A percentile compares a stretch with the other conserved stretches of the same genome.
Conservation (phyloP, 83 land plant species). For the Isoetes engelmannii region DNA sequence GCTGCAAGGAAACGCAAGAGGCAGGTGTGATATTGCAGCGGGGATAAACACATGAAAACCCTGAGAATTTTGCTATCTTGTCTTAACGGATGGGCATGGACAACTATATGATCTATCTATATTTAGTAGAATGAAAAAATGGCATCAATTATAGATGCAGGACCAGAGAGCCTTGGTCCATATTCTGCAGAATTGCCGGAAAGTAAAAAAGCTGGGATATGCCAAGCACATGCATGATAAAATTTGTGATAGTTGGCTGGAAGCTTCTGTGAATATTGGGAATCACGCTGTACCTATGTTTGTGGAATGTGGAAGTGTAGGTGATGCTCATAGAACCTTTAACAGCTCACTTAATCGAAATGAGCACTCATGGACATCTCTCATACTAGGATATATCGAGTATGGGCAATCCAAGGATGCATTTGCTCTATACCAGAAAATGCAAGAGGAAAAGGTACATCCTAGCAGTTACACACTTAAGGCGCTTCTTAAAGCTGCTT, state of each 20-base stretch:
- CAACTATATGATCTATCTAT: no score
- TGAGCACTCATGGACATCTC: not conserved
- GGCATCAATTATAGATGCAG: no score
- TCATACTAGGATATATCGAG: constrained; percentile 1
- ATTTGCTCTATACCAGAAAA: not conserved
- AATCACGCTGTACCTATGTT: constrained; percentile 1
- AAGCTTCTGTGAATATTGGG: not conserved
- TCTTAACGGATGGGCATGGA: no score
- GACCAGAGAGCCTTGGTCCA: not conserved
- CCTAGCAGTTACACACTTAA: not conserved
- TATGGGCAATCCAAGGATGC: not conserved
- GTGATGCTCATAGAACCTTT: not conserved
- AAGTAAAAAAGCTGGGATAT: not conserved
- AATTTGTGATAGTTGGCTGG: not conserved
- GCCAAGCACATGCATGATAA: not conserved
- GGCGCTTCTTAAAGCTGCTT: not conserved
- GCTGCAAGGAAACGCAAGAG: no score
- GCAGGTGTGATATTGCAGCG: no score
- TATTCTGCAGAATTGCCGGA: constrained; percentile 2
- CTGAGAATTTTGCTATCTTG: no score
- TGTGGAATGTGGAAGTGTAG: not conserved
- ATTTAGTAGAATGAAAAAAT: no score
- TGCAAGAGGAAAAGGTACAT: not conserved
- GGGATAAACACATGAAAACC: no score
- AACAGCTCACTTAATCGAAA: not conserved